phyloP scores from a whole-genome alignment of 2,329 filamentous ascomycete genomes.

The Fusarium falciforme region DNA sequence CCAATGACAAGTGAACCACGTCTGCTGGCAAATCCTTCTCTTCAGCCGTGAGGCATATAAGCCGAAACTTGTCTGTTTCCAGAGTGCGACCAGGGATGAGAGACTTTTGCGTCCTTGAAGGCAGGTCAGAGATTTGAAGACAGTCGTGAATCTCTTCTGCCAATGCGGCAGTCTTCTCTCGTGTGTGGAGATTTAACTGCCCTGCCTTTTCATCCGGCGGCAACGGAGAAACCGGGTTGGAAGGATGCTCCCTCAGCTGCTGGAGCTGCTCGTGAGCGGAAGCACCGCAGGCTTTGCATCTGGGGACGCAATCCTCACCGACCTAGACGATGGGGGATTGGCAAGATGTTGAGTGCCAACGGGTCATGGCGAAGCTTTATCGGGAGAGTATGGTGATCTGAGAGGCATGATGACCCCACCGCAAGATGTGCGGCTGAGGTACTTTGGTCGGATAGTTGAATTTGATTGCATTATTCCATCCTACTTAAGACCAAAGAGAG shows the following conservation, averaged over 20 bases:
- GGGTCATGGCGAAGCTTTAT: not conserved
- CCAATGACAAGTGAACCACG: not conserved
- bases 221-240: not conserved
- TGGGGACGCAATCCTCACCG: not conserved
- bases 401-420: not conserved
- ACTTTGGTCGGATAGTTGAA: not conserved
- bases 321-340: not conserved
- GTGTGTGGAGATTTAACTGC: not conserved
- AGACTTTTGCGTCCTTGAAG: not conserved
- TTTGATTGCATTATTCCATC: not conserved
- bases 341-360: not conserved
- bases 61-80: not conserved
- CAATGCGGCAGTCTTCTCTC: accelerated
- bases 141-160: not conserved
- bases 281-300: not conserved
- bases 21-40: not conserved
- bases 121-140: not conserved
- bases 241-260: not conserved
- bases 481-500: not conserved
- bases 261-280: not conserved
- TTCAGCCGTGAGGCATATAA: not conserved
- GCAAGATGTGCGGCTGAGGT: not conserved
- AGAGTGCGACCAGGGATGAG: not conserved
- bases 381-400: not conserved
- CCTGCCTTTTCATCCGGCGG: not conserved